Conservation (phyloP, 192 early-diverging fungal genomes). For the Dissophora globulifera region DNA sequence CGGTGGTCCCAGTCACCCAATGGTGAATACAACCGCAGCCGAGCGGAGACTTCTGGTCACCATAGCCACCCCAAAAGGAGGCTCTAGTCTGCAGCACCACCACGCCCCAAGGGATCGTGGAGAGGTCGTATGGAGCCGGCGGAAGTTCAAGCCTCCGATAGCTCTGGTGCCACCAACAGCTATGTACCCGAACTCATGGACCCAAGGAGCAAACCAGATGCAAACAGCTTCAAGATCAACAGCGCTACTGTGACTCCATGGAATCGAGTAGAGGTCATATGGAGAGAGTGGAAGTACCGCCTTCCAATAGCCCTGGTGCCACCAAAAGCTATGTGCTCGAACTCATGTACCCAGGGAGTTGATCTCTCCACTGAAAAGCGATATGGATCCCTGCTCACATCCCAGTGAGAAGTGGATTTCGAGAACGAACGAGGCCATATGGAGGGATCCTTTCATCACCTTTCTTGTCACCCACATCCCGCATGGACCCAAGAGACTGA, state of each 20-base stretch:
- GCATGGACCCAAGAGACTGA: constrained; percentile 32
- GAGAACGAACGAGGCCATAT: constrained; percentile 15
- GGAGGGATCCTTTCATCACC: not conserved
- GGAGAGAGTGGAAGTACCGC: constrained; percentile 6
- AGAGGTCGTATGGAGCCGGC: constrained; percentile 20
- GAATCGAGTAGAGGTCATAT: constrained; percentile 1
- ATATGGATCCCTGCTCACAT: constrained; percentile 14
- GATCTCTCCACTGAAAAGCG: constrained; percentile 2
- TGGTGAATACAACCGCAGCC: constrained; percentile 27
- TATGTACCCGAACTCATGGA: constrained; percentile 15
- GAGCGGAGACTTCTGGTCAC: constrained; percentile 15
- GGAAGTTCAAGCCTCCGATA: not conserved
- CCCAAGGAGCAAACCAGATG: constrained; percentile 13
- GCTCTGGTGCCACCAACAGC: no score
- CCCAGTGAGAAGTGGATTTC: constrained; percentile 29
- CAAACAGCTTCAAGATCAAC: constrained; percentile 4
- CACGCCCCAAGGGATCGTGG: not conserved
- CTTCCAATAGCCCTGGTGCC: constrained; percentile 3
- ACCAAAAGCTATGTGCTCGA: no score
- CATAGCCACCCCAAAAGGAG: constrained; percentile 1
- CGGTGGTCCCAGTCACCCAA: constrained; percentile 19
- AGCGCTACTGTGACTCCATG: not conserved
- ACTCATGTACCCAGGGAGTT: constrained; percentile 15
- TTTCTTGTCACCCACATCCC: not conserved
- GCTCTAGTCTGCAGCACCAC: constrained; percentile 8